Evolutionary conservation across 2,329 filamentous ascomycete genomes (phyloP).

Genomic region (Penicillium sp.): DNA sequence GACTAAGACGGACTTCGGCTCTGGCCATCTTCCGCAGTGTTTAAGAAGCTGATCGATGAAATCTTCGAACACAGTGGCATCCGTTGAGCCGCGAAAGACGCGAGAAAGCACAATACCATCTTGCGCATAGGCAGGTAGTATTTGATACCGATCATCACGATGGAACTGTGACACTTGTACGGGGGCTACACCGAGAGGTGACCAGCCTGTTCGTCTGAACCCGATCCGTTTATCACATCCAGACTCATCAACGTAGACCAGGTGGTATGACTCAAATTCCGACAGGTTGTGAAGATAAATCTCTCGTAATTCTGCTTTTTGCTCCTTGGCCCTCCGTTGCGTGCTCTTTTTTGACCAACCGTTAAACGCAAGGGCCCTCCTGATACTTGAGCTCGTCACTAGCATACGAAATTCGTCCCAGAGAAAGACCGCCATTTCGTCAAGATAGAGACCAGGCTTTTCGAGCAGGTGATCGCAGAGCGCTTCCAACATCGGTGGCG

Average conservation of each 20-base stretch:
- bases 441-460: conserved; percentile 31
- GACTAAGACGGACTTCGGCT: conserved; percentile 18
- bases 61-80: conserved; percentile 4
- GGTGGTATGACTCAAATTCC: conserved; percentile 1
- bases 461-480: conserved; percentile 29
- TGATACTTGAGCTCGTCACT: conserved; percentile 21
- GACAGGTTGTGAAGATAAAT: not conserved
- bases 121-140: conserved; percentile 5
- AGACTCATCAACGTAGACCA: not conserved
- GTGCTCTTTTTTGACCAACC: conserved; percentile 7
- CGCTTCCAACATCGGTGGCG: conserved; percentile 22
- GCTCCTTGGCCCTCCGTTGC: not conserved
- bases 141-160: conserved; percentile 6
- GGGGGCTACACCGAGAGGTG: not conserved
- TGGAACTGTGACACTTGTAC: conserved; percentile 5
- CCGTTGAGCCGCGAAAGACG: conserved; percentile 3
- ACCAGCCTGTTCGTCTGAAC: conserved; percentile 5
- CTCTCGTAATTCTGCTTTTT: not conserved
- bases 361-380: conserved; percentile 13
- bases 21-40: conserved; percentile 5
- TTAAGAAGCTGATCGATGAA: conserved; percentile 5
- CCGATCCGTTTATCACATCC: conserved; percentile 1
- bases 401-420: conserved; percentile 23
- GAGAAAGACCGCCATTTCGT: conserved; percentile 32
- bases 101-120: conserved; percentile 6